Base-by-base conservation (phyloP, 2,329 filamentous ascomycete species). In the Sporothrix euskadiensis region DNA sequence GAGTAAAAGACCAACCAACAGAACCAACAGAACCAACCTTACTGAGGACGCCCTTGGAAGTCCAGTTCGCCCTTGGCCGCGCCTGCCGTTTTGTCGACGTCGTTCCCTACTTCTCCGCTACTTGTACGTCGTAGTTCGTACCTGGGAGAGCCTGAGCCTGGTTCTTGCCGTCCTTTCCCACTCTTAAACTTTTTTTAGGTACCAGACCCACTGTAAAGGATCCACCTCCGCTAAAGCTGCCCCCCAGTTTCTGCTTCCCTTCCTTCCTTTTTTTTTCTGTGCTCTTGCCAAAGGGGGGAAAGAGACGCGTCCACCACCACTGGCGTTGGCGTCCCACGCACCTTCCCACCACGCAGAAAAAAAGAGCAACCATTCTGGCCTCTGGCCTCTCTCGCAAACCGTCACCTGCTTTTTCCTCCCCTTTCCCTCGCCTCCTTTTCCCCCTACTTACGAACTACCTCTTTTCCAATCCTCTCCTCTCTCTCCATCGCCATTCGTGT, bases 211-310 rank as follows among this genome's bases (percentile, higher is more conserved):
- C 74, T 71, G 30, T 14, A 72, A n/a, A 4, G 30, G 66, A 71
- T 72, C 75, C 74, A 75, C 71, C 74, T 72, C 66, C 68, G 57
- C 74, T 72, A 68, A 71, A 71, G 73, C 73, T 74, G 65, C 70
- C 70, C 65, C 73, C 73, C 63, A 69, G 63, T 69, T 74, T 69
- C 44, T 63, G 61, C n/a, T 54, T 49, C 65, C 66, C 30, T 26
- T 14, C 65, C 44, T 49, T 52, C 32, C 65, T 47, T 66, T 66
- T 69, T 69, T 49, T 71, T 72, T 72, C 49, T 65, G n/a, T 6
- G 59, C 66, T 71, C 61, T 72, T 71, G 56, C 41, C 70, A 69
- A 73, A 72, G 71, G 73, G 73, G 73, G 73, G 6, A 49, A 71
- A 74, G 59, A 59, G 72, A 73, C 71, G 73, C 73, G 71, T 73